Conservation (phyloP, 768 basidiomycete genomes). For the Polyporus arcularius region DNA sequence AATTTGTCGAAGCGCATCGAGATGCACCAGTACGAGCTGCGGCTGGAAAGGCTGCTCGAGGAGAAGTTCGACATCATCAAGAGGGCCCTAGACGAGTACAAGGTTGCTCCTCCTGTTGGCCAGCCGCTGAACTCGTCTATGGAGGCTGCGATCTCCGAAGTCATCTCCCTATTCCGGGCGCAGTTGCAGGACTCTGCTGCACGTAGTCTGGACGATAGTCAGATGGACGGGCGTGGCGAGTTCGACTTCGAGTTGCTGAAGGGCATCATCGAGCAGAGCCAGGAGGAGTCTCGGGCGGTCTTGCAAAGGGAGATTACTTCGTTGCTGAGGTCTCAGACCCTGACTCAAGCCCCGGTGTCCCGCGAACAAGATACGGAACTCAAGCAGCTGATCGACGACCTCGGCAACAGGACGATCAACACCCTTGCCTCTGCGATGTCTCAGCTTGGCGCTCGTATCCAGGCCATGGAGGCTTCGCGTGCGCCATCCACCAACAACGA, state of each 20-base stretch:
- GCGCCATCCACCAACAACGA: conserved; percentile 48
- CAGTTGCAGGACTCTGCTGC: conserved; percentile 66
- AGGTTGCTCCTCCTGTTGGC: conserved; percentile 8
- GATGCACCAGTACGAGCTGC: conserved; percentile 59
- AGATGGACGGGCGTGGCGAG: conserved; percentile 73
- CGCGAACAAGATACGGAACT: conserved; percentile 18
- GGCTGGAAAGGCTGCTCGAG: conserved; percentile 65
- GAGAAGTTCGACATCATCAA: conserved; percentile 62
- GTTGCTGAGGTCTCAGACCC: conserved; percentile 44
- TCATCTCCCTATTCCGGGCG: conserved; percentile 65
- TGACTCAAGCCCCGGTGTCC: conserved; percentile 9
- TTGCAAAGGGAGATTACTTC: conserved; percentile 63
- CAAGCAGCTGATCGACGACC: conserved; percentile 52
- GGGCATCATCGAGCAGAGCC: conserved; percentile 66
- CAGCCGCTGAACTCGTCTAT: conserved; percentile 43
- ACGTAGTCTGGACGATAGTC: conserved; percentile 58
- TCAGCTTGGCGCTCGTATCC: conserved; percentile 56
- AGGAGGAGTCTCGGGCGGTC: conserved; percentile 56
- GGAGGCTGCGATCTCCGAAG: conserved; percentile 64
- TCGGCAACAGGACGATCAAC: conserved; percentile 55
- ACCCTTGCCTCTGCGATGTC: conserved; percentile 64
- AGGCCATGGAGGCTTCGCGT: conserved; percentile 46
- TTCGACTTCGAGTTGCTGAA: conserved; percentile 77
- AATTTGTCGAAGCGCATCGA: conserved; percentile 59
- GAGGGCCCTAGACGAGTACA: conserved; percentile 36